A percentile compares a stretch with the other conserved stretches of the same genome.
These are phyloP conservation scores for Pyracantha coccinea DNA, from an alignment of 331 rosid species.

Conservation along the genomic window DNA sequence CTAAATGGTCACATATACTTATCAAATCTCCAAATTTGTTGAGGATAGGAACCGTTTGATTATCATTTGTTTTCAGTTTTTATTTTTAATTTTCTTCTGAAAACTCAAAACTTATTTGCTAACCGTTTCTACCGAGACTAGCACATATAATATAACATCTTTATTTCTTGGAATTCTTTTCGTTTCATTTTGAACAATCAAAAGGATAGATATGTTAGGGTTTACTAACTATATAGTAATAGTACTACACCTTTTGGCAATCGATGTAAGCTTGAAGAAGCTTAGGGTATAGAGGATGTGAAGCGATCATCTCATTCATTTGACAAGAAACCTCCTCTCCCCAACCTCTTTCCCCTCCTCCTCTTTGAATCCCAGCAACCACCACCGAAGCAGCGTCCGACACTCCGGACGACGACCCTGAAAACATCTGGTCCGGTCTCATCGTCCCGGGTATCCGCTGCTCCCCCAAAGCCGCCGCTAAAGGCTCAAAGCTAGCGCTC, in stretches of 20 bases:
- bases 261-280: conserved; percentile 57
- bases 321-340: conserved; percentile 22
- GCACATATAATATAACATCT: too few species aligned
- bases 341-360: not conserved
- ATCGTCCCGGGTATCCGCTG: conserved; percentile 7
- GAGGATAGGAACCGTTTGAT: too few species aligned
- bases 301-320: conserved; percentile 46
- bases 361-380: conserved; percentile 17
- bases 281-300: conserved; percentile 70
- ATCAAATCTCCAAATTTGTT: too few species aligned
- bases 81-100: too few species aligned
- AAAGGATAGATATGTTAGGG: not conserved
- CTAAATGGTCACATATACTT: too few species aligned
- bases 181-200: conserved; percentile 7
- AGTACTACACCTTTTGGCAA: conserved; percentile 54
- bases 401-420: conserved; percentile 23
- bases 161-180: not conserved
- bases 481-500: not conserved
- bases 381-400: conserved; percentile 22
- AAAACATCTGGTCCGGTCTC: conserved; percentile 15
- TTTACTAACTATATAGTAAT: too few species aligned
- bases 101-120: too few species aligned
- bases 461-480: not conserved
- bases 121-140: too few species aligned
- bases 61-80: too few species aligned